Base-by-base conservation (phyloP, 1,284 basidiomycete genomes). In the Cryptococcus sp. region DNA sequence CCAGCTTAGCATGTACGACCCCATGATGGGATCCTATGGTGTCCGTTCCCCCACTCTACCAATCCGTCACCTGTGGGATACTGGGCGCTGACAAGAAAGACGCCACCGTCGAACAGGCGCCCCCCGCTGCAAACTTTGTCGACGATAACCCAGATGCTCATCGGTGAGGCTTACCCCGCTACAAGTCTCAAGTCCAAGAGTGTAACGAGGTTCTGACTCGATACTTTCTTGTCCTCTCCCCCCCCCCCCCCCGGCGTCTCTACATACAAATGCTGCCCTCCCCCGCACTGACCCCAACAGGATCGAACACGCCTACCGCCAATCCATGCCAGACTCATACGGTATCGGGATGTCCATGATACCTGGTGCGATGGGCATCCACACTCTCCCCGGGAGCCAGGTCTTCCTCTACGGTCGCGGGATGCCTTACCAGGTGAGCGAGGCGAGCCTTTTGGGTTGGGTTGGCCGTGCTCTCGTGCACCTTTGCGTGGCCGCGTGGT, bases 71-170 rank as follows among this genome's bases (percentile, higher is more conserved):
- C 39, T 13, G 40, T 1, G 21, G n/a, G 13, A 46, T 20, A 35
- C 4, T 1, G 15, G n/a, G 23, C 18, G 36, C 23, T 23, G 36
- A 21, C 18, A 15, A 36, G 21, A 49, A 16, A 39, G 24, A 16
- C 24, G n/a, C 37, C 40, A 38, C 13, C 46, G 35, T 24, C 40
- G 8, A 2, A 37, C 46, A 70, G 68, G 64, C 67, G 69, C 69
- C 68, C 44, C 62, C 69, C 46, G 66, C 68, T 46, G 63, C 66
- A 51, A 60, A 61, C 44, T 60, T 66, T 48, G 67, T 67, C 40
- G 69, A 71, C 54, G 69, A 71, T 53, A 61, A 60, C 53, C 62
- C 65, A 50, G 69, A 71, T 60, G 66, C 69, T 64, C 69, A 71
- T 55, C 66, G 69, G 65, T 69, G 50, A 64, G 62, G 23, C 39